Base-by-base conservation (phyloP, 2,329 filamentous ascomycete genomes). In the Parasarocladium wereldwijsianum region DNA sequence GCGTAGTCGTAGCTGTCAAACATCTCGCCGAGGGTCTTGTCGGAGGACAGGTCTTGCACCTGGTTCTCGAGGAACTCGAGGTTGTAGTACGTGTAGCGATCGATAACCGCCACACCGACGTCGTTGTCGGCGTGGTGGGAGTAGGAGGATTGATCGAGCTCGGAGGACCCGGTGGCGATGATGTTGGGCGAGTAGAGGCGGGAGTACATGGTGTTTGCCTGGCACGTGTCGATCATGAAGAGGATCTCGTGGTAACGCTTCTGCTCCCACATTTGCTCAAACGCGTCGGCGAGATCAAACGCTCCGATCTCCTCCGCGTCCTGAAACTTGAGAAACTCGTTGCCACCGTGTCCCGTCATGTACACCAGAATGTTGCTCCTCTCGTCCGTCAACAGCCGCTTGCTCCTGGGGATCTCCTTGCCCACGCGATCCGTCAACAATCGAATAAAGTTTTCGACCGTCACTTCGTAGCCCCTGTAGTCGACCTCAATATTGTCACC, bases 221-320 rank as follows among this genome's bases (percentile, higher is more conserved):
- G 90, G 60, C 90, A 98, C 0, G 90, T 98, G 54, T 98, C 90
- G 56, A 98, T 98, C 90, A 98, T 98, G 64, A 98, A 98, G 34
- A 98, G 71, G 42, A 98, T 76, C 56, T 98, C 90, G 52, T 96
- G 83, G 55, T 96, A 98, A 63, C 90, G 77, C 62, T 92, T 92
- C 73, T 98, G 98, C 66, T 98, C 90, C 82, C 86, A 94, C 90
- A 98, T 98, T 62, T 98, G 87, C 55, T 92, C 85, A 51, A 98
- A 96, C 0, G 90, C 90, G 54, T 98, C 84, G 5, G 92, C 90
- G 34, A 98, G 62, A 57, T 98, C 90, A 51, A 92, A 94, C 0
- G 85, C 85, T 33, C 84, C 86, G 40, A 98, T 96, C 57, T 98
- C 90, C 53, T 98, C 90, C 6, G 85, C 83, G 44, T 98, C 90